These are phyloP conservation scores for Globomyces pollinis-pini DNA, from an alignment of 192 early-diverging fungal genomes.

Conservation along the genomic window DNA sequence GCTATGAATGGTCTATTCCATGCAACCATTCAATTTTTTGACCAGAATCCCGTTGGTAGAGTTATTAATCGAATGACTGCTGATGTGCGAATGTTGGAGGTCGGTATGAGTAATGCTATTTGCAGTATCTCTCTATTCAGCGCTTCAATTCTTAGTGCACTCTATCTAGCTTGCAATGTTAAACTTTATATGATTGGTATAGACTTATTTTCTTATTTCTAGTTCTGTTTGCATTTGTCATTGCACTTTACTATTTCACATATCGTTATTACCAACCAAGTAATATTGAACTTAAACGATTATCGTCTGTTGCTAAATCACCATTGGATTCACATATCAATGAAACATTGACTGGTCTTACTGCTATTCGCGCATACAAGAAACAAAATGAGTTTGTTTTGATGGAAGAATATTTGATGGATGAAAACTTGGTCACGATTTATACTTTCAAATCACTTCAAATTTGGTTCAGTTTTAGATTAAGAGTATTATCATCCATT, in stretches of 20 bases:
- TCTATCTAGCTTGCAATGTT: too few species aligned
- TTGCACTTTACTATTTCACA: background rate
- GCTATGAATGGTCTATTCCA: conserved; percentile 13
- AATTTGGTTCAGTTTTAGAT: conserved; percentile 20
- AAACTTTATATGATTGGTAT: too few species aligned
- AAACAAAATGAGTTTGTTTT: background rate
- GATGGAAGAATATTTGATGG: background rate
- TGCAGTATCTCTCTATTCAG: too few species aligned
- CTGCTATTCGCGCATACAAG: conserved; percentile 19
- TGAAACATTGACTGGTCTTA: conserved; percentile 22
- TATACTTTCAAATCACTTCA: background rate
- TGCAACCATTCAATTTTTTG: conserved; percentile 81
- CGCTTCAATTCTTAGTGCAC: too few species aligned
- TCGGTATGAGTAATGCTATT: too few species aligned
- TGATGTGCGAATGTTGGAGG: conserved; percentile 50
- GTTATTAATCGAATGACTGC: conserved; percentile 43
- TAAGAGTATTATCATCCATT: background rate
- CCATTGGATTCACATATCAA: conserved; percentile 21
- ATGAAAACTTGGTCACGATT: background rate
- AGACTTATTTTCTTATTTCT: too few species aligned
- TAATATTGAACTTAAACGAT: conserved; percentile 18
- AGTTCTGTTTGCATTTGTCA: background rate
- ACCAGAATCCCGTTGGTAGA: conserved; percentile 78
- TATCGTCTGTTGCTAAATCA: conserved; percentile 13
- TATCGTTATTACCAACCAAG: conserved; percentile 4